Conservation (phyloP, 1,284 basidiomycete species). For the Cutaneotrichosporon mucoides region DNA sequence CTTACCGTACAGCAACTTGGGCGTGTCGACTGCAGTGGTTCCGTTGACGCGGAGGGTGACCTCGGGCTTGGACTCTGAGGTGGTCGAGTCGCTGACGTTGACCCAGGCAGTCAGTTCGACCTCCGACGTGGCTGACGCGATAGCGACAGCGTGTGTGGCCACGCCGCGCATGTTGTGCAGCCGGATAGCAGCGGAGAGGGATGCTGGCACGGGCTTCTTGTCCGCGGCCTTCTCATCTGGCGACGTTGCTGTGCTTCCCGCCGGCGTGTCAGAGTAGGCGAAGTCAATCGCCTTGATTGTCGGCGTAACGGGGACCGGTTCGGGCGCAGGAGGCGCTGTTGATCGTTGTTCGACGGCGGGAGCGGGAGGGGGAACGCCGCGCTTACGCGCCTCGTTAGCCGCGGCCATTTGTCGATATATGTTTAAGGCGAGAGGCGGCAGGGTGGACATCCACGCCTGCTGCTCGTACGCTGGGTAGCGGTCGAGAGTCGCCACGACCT, state of each 20-base stretch:
- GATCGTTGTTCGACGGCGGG: neutral
- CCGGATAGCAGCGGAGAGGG: constrained; percentile 24
- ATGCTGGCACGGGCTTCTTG: neutral
- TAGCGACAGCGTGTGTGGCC: constrained; percentile 37
- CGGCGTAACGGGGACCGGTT: neutral
- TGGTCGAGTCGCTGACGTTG: neutral
- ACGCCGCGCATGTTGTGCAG: constrained; percentile 43
- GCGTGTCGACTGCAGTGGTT: constrained; percentile 6
- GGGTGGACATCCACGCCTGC: constrained; percentile 36
- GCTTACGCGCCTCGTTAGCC: constrained; percentile 31
- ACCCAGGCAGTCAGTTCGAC: constrained; percentile 43
- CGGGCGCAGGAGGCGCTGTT: neutral
- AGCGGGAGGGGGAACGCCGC: constrained; percentile 14
- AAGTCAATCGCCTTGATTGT: constrained; percentile 20
- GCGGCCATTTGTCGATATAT: constrained; percentile 36
- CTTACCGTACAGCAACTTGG: constrained; percentile 5
- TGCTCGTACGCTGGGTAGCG: constrained; percentile 42
- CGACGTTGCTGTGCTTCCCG: neutral
- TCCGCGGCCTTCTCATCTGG: neutral
- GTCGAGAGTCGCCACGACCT: constrained; percentile 38
- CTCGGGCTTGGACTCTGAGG: constrained; percentile 20
- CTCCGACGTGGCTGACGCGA: constrained; percentile 32
- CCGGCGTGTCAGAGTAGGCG: constrained; percentile 2
- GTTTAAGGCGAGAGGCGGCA: constrained; percentile 30
- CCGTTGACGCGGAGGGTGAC: constrained; percentile 36